Evolutionary conservation across 2,329 filamentous ascomycete genomes (phyloP).

Genomic region (Colletotrichum ledebouriae): DNA sequence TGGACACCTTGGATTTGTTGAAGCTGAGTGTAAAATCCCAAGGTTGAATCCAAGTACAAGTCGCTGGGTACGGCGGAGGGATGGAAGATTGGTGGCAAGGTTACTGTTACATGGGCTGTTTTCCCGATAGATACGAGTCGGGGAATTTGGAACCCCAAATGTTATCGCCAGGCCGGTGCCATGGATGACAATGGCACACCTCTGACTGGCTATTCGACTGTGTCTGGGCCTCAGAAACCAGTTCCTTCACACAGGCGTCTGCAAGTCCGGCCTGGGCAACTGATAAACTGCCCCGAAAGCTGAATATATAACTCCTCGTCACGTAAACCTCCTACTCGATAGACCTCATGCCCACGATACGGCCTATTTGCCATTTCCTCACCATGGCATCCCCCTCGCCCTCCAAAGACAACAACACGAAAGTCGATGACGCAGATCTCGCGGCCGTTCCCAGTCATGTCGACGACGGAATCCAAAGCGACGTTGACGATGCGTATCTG

Average conservation of each 20-base stretch:
- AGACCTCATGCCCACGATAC: not conserved
- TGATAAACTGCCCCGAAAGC: conserved; percentile 6
- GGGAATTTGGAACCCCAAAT: not conserved
- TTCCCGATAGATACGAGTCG: conserved; percentile 6
- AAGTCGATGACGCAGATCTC: conserved; percentile 7
- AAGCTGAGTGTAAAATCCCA: rapidly evolving
- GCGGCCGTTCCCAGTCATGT: conserved; percentile 14
- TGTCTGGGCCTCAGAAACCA: conserved; percentile 5
- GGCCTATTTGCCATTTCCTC: not conserved
- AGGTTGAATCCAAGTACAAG: not conserved
- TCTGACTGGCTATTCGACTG: conserved; percentile 4
- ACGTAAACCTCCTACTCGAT: not conserved
- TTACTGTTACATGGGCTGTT: not conserved
- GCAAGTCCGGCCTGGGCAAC: not conserved
- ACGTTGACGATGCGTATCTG: conserved; percentile 21
- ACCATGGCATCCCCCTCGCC: conserved; percentile 20
- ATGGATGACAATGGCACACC: conserved; percentile 18
- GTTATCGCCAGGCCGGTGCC: conserved; percentile 14
- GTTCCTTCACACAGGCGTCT: not conserved
- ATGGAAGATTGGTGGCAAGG: conserved; percentile 6
- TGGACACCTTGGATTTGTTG: not conserved
- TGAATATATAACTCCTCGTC: conserved; percentile 6
- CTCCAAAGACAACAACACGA: conserved; percentile 11
- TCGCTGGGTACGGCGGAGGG: not conserved
- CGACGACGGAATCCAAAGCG: not conserved